These are phyloP conservation scores for Polygonum aviculare DNA, from an alignment of 148 eudicot species.

Conservation along the genomic window DNA sequence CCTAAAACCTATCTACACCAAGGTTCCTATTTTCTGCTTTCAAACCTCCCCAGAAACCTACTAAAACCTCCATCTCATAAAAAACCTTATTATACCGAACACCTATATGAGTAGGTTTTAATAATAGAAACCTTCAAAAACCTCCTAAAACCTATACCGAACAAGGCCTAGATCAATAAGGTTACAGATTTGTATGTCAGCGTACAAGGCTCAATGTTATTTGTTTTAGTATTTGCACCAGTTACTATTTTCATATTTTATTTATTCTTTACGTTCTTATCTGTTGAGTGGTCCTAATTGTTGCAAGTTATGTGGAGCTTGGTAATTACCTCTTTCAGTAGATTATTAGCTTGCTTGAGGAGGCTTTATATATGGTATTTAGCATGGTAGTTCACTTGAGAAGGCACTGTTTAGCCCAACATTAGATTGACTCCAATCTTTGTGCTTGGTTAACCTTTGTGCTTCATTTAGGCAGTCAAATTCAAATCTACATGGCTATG, in stretches of 20 bases:
- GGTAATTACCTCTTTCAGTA: not conserved
- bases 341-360: slow-evolving; percentile 1
- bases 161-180: not conserved
- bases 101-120: too few species aligned
- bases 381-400: not conserved
- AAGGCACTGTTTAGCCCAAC: not conserved
- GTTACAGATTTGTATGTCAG: not conserved
- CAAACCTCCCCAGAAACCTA: too few species aligned
- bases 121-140: too few species aligned
- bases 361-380: not conserved
- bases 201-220: not conserved
- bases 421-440: not conserved
- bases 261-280: not conserved
- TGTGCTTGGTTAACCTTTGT: not conserved
- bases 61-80: too few species aligned
- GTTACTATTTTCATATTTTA: not conserved
- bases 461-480: not conserved
- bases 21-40: too few species aligned
- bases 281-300: not conserved
- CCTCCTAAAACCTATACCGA: too few species aligned
- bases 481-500: not conserved
- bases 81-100: too few species aligned
- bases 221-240: not conserved
- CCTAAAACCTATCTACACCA: too few species aligned
- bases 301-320: not conserved